Percentiles rank a stretch among this genome's conserved stretches.
Evolutionary conservation across 306 rosid species (phyloP).

Genomic region (Pterocarpus santalinus): DNA sequence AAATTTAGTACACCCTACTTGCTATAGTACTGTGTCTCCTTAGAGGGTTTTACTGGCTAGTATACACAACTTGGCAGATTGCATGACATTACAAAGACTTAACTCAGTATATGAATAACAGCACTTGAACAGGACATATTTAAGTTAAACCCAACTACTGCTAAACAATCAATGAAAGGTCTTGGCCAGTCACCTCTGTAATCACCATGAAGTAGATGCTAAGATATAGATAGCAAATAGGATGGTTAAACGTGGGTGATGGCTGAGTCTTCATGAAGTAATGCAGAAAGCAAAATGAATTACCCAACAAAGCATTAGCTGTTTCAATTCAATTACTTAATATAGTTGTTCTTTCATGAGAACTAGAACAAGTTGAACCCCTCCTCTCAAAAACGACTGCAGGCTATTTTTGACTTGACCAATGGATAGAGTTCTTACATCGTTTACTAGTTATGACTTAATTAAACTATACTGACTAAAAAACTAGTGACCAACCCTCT

Average conservation of each 20-base stretch:
- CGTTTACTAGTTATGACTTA: background rate
- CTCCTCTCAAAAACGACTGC: too few relatives aligned
- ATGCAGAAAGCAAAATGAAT: background rate
- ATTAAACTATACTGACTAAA: background rate
- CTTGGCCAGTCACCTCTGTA: slow-evolving; percentile 11
- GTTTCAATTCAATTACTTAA: slow-evolving; percentile 12
- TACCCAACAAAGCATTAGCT: slow-evolving; percentile 7
- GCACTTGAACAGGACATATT: slow-evolving; percentile 19
- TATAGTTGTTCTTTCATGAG: too few relatives aligned
- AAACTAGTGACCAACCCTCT: background rate
- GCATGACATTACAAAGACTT: slow-evolving; percentile 13
- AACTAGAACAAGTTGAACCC: too few relatives aligned
- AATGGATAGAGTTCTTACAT: slow-evolving; percentile 6
- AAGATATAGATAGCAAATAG: slow-evolving; percentile 3
- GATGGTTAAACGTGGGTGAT: slow-evolving; percentile 4
- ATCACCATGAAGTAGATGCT: slow-evolving; percentile 12
- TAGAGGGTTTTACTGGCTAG: slow-evolving; percentile 11
- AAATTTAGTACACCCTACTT: slow-evolving; percentile 1
- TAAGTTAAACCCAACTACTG: background rate
- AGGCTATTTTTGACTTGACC: background rate
- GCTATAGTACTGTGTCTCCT: slow-evolving; percentile 5
- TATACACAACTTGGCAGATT: background rate
- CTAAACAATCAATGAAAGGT: background rate
- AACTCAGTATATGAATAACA: slow-evolving; percentile 19
- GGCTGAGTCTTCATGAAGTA: slow-evolving; percentile 5